Conservation (phyloP, 495 filamentous ascomycete species). For the Ascodesmis nigricans region DNA sequence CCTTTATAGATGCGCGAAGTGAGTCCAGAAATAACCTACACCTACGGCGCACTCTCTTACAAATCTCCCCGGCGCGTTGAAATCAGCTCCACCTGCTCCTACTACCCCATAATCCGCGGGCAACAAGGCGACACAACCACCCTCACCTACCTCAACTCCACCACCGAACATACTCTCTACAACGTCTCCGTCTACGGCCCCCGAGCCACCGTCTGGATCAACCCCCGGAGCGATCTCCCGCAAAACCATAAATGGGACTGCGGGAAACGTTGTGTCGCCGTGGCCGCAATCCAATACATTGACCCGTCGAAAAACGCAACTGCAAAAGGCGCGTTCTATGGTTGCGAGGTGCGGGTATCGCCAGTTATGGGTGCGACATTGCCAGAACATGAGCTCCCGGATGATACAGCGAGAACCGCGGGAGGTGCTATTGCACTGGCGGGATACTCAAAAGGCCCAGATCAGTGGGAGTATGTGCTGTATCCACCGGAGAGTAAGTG, state of each 20-base stretch:
- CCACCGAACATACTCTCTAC: slow-evolving; percentile 2
- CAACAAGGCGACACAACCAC: slow-evolving; percentile 4
- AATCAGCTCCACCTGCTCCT: slow-evolving; percentile 1
- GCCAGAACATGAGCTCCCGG: slow-evolving; percentile 6
- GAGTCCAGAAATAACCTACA: slow-evolving; percentile 1
- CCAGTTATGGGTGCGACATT: slow-evolving; percentile 4
- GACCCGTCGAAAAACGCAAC: not conserved
- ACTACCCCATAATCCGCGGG: slow-evolving; percentile 9
- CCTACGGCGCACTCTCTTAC: slow-evolving; percentile 2
- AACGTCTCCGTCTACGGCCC: slow-evolving; percentile 6
- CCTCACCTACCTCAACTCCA: slow-evolving; percentile 8
- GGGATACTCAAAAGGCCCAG: slow-evolving; percentile 9
- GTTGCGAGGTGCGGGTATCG: slow-evolving; percentile 11
- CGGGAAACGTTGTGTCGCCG: slow-evolving; percentile 6
- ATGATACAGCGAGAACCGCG: slow-evolving; percentile 9
- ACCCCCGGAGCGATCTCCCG: slow-evolving; percentile 8
- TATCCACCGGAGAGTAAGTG: slow-evolving; percentile 1
- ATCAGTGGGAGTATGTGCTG: slow-evolving; percentile 1
- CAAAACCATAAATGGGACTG: slow-evolving; percentile 7
- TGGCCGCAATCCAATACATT: slow-evolving; percentile 8
- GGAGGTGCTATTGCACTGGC: slow-evolving; percentile 15
- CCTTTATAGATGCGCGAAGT: slow-evolving; percentile 10
- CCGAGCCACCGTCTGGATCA: slow-evolving; percentile 8
- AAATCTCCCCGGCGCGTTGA: slow-evolving; percentile 6
- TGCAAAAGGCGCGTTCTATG: slow-evolving; percentile 11